These are phyloP conservation scores for Pseudocercospora pini-densiflorae DNA, from an alignment of 2,329 filamentous ascomycete genomes.

Conservation along the genomic window DNA sequence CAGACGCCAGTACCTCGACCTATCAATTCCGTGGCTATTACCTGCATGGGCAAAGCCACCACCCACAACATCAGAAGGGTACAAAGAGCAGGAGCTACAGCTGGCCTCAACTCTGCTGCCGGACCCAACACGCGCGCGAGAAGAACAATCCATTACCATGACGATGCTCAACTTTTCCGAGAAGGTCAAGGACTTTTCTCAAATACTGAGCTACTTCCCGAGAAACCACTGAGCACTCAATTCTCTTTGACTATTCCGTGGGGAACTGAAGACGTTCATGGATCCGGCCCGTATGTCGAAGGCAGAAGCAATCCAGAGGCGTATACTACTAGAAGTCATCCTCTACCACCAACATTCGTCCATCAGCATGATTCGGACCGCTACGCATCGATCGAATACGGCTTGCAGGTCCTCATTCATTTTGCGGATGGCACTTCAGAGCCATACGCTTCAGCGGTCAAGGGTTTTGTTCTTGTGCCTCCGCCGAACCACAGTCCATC, in stretches of 20 bases:
- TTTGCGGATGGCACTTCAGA: background rate
- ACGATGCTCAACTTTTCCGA: background rate
- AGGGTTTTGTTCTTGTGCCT: background rate
- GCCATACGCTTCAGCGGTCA: background rate
- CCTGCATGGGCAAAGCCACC: background rate
- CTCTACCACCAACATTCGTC: background rate
- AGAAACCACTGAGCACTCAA: background rate
- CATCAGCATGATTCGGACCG: background rate
- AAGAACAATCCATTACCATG: slow-evolving; percentile 3
- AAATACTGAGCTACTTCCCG: background rate
- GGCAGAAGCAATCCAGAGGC: background rate
- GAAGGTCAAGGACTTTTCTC: background rate
- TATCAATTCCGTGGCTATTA: background rate
- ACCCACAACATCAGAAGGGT: slow-evolving; percentile 1
- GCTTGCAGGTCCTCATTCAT: background rate
- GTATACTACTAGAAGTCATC: background rate
- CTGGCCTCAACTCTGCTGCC: background rate
- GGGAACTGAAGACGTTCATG: background rate
- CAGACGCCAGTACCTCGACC: background rate
- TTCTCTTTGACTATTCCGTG: slow-evolving; percentile 2
- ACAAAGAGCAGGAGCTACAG: background rate
- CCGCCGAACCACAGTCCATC: background rate
- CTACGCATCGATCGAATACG: slow-evolving; percentile 6
- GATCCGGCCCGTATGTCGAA: background rate
- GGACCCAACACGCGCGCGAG: background rate